phyloP scores from a whole-genome alignment of 352 stramenopile genomes.

The Globisporangium acanthophoron region DNA sequence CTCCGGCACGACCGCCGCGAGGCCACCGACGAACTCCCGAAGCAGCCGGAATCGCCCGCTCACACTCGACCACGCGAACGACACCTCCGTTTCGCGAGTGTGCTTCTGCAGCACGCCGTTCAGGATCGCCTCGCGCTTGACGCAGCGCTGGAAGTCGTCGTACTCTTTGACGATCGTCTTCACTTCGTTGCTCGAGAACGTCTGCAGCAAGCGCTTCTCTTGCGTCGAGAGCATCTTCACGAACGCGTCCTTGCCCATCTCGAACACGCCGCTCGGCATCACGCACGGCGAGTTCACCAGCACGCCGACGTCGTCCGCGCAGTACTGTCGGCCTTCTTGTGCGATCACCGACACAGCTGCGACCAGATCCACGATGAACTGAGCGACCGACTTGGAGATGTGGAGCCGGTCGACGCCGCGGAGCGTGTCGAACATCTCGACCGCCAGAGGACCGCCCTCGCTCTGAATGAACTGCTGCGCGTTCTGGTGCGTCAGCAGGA shows the following conservation, averaged over 20 bases:
- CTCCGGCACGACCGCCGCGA: conserved; percentile 41
- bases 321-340: conserved; percentile 46
- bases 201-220: conserved; percentile 33
- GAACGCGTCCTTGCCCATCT: conserved; percentile 54
- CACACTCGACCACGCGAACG: conserved; percentile 59
- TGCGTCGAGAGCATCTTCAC: conserved; percentile 32
- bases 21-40: conserved; percentile 51
- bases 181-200: conserved; percentile 36
- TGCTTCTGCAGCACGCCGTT: conserved; percentile 51
- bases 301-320: conserved; percentile 28
- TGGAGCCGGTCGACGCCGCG: conserved; percentile 36
- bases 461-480: conserved; percentile 61
- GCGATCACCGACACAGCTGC: conserved; percentile 30
- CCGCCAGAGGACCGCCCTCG: conserved; percentile 40
- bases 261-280: conserved; percentile 39
- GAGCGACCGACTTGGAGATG: conserved; percentile 41
- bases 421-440: conserved; percentile 53
- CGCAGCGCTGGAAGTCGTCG: conserved; percentile 36
- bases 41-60: conserved; percentile 40
- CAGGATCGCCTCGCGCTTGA: conserved; percentile 46
- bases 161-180: conserved; percentile 41
- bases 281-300: conserved; percentile 38
- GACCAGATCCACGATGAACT: conserved; percentile 43
- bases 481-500: conserved; percentile 45
- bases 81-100: conserved; percentile 45